Evolutionary conservation across 2,329 filamentous ascomycete species (phyloP).

Genomic region (Stagonosporopsis rhizophila): DNA sequence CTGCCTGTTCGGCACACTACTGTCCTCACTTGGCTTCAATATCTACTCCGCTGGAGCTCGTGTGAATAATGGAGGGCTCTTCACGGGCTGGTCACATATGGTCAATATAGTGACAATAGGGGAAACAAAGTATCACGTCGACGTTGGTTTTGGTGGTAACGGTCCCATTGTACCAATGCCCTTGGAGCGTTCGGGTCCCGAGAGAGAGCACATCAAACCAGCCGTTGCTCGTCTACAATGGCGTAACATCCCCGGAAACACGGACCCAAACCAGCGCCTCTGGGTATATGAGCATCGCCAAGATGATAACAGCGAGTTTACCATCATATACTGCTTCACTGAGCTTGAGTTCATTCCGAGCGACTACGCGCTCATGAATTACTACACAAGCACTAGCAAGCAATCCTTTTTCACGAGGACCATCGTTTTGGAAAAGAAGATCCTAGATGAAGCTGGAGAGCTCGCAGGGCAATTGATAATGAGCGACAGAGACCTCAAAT

Average conservation of each 20-base stretch:
- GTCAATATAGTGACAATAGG: constrained; percentile 54
- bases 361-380: constrained; percentile 46
- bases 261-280: constrained; percentile 48
- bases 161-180: constrained; percentile 50
- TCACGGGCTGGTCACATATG: constrained; percentile 53
- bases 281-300: constrained; percentile 54
- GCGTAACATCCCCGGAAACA: constrained; percentile 43
- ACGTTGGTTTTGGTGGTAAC: constrained; percentile 54
- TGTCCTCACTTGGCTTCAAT: constrained; percentile 60
- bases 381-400: constrained; percentile 45
- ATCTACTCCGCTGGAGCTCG: constrained; percentile 52
- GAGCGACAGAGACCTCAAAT: constrained; percentile 55
- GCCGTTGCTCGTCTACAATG: constrained; percentile 43
- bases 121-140: constrained; percentile 46
- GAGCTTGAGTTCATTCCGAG: constrained; percentile 47
- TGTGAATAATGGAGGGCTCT: constrained; percentile 41
- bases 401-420: constrained; percentile 42
- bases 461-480: constrained; percentile 51
- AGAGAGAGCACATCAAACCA: constrained; percentile 42
- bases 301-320: constrained; percentile 59
- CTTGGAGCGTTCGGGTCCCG: constrained; percentile 37
- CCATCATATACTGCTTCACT: constrained; percentile 69
- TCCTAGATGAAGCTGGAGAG: constrained; percentile 48
- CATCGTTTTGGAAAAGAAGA: constrained; percentile 59
- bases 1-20: constrained; percentile 58